Evolutionary conservation across 1,139 yeast genomes (phyloP), one percentile per base, ranked within the genome.

Genomic region (Suhomyces anneliseae): DNA sequence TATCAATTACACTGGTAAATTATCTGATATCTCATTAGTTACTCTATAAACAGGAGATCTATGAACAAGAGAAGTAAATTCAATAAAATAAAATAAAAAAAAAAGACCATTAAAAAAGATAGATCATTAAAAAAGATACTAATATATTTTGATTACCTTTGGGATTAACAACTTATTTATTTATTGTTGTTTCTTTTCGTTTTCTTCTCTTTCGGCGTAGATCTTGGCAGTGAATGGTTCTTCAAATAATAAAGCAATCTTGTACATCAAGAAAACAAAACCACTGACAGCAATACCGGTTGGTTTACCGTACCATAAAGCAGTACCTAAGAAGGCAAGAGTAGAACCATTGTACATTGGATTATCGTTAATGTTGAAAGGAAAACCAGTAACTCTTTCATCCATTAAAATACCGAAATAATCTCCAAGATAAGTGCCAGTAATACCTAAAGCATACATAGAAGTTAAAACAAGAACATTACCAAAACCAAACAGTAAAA

Each of bases 281-380:
- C 74, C 74, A 36, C 95, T 75, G 34, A 90, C 82, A 43, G 82
- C 70, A 44, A 93, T 61, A 8, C 99, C 99, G 1, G 95, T 86
- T 35, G 97, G 96, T 66, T 90, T 92, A 24, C 85, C 97, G 65
- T 81, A 85, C 82, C 87, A 87, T 56, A 93, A 74, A 3, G 96
- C 95, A 39, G 95, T 85, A 38, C 97, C 99, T 63, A 93, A 72
- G 74, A 93, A 93, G 47, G 95, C 83, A 57, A 93, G 72, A 27
- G 93, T 81, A 7, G 96, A 87, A 24, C 99, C 99, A 62, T 87
- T 87, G 69, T 93, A 93, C 99, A 93, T 93, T 52, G 99, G 99
- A 66, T 93, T 93, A 61, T 89, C 86, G 56, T 86, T 81, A 50
- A 90, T 81, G 59, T 85, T 92, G 77, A 93, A 93, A 24, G 99